A percentile compares a stretch with the other conserved stretches of the same genome.
These are phyloP conservation scores for Ogataea henricii DNA, from an alignment of 805 yeast genomes.

Conservation along the genomic window DNA sequence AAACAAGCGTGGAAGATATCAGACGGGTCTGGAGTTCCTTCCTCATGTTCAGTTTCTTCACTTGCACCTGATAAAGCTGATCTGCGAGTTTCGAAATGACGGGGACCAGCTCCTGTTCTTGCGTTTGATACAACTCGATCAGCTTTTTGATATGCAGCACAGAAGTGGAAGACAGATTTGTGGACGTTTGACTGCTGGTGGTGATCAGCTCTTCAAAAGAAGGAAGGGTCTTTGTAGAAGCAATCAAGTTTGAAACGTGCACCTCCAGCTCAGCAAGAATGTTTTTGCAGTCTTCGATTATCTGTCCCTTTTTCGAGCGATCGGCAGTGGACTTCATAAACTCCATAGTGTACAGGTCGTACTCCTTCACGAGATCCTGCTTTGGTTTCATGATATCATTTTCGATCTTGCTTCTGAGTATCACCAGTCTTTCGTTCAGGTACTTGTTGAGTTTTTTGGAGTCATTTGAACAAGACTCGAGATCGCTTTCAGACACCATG, in stretches of 20 bases:
- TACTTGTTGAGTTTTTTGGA: slow-evolving; percentile 24
- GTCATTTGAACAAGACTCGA: slow-evolving; percentile 36
- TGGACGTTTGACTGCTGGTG: slow-evolving; percentile 31
- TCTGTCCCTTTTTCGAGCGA: slow-evolving; percentile 13
- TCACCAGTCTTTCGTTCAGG: slow-evolving; percentile 26
- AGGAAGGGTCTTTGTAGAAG: slow-evolving; percentile 28
- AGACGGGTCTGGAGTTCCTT: slow-evolving; percentile 36
- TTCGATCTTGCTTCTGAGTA: slow-evolving; percentile 39
- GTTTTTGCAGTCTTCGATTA: slow-evolving; percentile 23
- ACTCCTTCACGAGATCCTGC: slow-evolving; percentile 39
- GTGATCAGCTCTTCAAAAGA: slow-evolving; percentile 34
- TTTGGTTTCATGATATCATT: slow-evolving; percentile 39
- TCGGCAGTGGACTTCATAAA: slow-evolving; percentile 27
- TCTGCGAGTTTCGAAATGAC: slow-evolving; percentile 37
- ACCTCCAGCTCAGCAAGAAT: slow-evolving; percentile 26
- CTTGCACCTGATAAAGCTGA: slow-evolving; percentile 38
- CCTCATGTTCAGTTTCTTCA: slow-evolving; percentile 38
- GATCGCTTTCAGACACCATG: slow-evolving; percentile 34
- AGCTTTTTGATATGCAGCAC: slow-evolving; percentile 26
- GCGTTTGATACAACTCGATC: slow-evolving; percentile 24
- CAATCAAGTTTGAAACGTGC: slow-evolving; percentile 24
- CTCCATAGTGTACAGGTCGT: slow-evolving; percentile 44
- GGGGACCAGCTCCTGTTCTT: slow-evolving; percentile 28
- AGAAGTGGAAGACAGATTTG: slow-evolving; percentile 28
- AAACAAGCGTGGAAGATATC: slow-evolving; percentile 35